phyloP scores from a whole-genome alignment of 306 rosid species.

The Dalbergia oliveri region DNA sequence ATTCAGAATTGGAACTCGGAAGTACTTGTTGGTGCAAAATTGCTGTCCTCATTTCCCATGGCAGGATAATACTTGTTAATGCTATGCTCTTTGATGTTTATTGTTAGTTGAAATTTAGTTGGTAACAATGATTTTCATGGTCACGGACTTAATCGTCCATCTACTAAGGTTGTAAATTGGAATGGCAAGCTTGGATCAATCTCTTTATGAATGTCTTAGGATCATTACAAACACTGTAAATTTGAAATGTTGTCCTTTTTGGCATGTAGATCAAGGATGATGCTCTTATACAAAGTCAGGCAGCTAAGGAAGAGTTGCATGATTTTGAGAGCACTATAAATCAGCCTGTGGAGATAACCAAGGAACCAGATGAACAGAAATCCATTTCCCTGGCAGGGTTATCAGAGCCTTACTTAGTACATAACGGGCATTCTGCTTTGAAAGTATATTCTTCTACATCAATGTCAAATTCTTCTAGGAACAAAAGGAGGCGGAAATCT shows the following conservation, averaged over 20 bases:
- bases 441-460: constrained; percentile 49
- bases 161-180: constrained; percentile 21
- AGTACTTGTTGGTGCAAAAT: constrained; percentile 16
- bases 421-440: constrained; percentile 37
- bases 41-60: not conserved
- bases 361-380: constrained; percentile 55
- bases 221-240: constrained; percentile 11
- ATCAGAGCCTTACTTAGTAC: constrained; percentile 48
- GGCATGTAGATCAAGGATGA: constrained; percentile 55
- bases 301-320: constrained; percentile 63
- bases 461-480: constrained; percentile 54
- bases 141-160: not conserved
- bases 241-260: constrained; percentile 39
- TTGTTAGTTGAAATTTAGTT: constrained; percentile 3
- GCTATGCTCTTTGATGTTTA: not conserved
- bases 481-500: constrained; percentile 57
- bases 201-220: constrained; percentile 5
- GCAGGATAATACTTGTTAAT: not conserved
- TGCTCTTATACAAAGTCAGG: constrained; percentile 53
- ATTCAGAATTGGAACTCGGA: too few relatives aligned
- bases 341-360: constrained; percentile 50
- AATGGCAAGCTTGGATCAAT: constrained; percentile 13
- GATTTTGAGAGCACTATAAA: constrained; percentile 51
- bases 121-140: constrained; percentile 18
- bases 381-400: constrained; percentile 40